Conservation (phyloP, 192 early-diverging fungal genomes). For the Kappamyces sp. region DNA sequence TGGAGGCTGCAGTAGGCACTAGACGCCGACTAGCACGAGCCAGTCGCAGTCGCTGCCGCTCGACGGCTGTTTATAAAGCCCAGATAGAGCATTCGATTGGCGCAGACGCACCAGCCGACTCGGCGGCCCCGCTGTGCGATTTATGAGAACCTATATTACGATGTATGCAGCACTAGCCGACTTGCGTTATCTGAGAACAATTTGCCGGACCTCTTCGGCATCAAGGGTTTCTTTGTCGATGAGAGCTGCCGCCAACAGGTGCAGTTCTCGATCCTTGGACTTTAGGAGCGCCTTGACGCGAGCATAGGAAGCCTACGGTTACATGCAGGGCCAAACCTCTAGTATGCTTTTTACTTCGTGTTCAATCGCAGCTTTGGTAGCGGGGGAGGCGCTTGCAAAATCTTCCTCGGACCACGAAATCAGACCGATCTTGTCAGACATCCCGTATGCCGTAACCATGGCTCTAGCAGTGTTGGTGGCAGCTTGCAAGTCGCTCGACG, state of each 20-base stretch:
- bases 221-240: constrained; percentile 92
- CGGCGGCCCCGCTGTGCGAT: not conserved
- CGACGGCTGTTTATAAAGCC: not conserved
- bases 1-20: not conserved
- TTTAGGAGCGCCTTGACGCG: constrained; percentile 69
- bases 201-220: constrained; percentile 76
- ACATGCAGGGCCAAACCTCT: constrained; percentile 40
- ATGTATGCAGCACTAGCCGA: not conserved
- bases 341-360: constrained; percentile 73
- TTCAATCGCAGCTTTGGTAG: constrained; percentile 80
- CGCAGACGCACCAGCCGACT: not conserved
- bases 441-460: constrained; percentile 90
- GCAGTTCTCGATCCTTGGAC: constrained; percentile 76
- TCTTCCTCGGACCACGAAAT: constrained; percentile 74
- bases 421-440: constrained; percentile 90
- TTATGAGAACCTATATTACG: not conserved
- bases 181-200: constrained; percentile 29
- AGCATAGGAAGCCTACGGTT: constrained; percentile 48
- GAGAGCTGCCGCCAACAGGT: constrained; percentile 85
- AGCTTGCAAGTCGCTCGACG: constrained; percentile 82
- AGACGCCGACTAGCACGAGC: not conserved
- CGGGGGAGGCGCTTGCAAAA: constrained; percentile 58
- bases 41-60: not conserved
- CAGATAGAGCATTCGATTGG: not conserved
- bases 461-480: constrained; percentile 83